Base-by-base conservation (phyloP, 1,139 yeast genomes). In the Candida freyschussii region DNA sequence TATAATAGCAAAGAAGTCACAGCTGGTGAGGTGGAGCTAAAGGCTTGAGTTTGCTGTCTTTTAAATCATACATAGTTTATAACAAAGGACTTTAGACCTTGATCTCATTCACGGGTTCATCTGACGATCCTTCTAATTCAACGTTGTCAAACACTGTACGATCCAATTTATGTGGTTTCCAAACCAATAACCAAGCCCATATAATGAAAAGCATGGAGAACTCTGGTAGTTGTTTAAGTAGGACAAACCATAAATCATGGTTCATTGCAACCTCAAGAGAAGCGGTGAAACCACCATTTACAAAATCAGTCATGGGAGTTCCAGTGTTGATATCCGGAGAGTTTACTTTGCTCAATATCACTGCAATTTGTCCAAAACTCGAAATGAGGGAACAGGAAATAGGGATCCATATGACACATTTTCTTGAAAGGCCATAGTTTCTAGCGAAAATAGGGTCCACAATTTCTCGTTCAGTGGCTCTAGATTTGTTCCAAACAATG, bases 111-210 rank as follows among this genome's bases (percentile, higher is more conserved):
- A n/a, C n/a, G n/a, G n/a, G n/a, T n/a, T n/a, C n/a, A n/a, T n/a
- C n/a, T n/a, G n/a, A n/a, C n/a, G n/a, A n/a, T n/a, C n/a, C n/a
- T n/a, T n/a, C n/a, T n/a, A n/a, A n/a, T n/a, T n/a, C n/a, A n/a
- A 30, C 19, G 17, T 24, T 16, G 14, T 30, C 29, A 17, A 30
- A 30, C 16, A 31, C 38, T 3, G 41, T 31, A 30, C 40, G 30
- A 32, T 37, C 38, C 13, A 40, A 25, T 33, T 33, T 21, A 9
- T 29, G 28, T 6, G 40, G 44, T 23, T 19, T 33, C 44, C 44
- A 40, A 11, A 37, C 33, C 14, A 18, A 9, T n/a, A 37, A 31
- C 14, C 34, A 19, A 2, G 37, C 30, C 39, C 39, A 37, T 12
- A 26, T 33, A 2, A 35, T 27, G 10, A 27, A 12, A 11, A 40